Evolutionary conservation across 75 land plant species (phyloP).

Genomic region (Picea sitchensis): DNA sequence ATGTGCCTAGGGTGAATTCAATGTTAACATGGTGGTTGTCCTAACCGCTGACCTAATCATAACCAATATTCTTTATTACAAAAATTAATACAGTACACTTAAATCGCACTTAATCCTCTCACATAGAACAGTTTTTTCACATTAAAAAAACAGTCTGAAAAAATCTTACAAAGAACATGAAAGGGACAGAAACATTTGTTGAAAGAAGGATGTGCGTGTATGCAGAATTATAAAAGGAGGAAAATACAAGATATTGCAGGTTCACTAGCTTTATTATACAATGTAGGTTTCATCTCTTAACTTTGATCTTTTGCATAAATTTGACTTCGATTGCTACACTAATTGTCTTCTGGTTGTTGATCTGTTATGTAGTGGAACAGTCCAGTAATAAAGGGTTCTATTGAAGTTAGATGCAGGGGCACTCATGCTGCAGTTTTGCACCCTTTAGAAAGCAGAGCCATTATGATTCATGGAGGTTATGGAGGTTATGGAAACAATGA

Average conservation of each 20-base stretch:
- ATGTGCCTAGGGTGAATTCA: no score
- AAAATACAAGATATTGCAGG: neutral
- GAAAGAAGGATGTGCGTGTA: neutral
- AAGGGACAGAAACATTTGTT: neutral
- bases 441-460: slow-evolving; percentile 23
- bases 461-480: slow-evolving; percentile 42
- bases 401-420: slow-evolving; percentile 25
- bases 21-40: no score
- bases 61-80: no score
- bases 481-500: slow-evolving; percentile 44
- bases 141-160: neutral
- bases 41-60: no score
- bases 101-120: no score
- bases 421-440: slow-evolving; percentile 52
- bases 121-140: no score
- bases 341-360: neutral
- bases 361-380: slow-evolving; percentile 24
- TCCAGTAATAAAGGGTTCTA: slow-evolving; percentile 19
- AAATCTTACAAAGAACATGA: neutral
- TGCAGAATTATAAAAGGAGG: neutral
- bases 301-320: neutral
- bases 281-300: neutral
- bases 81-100: no score
- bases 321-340: neutral
- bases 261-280: neutral